Evolutionary conservation across 1,284 basidiomycete species (phyloP), one percentile per base, ranked within the genome.

Genomic region (Sphaerobolus stellatus): DNA sequence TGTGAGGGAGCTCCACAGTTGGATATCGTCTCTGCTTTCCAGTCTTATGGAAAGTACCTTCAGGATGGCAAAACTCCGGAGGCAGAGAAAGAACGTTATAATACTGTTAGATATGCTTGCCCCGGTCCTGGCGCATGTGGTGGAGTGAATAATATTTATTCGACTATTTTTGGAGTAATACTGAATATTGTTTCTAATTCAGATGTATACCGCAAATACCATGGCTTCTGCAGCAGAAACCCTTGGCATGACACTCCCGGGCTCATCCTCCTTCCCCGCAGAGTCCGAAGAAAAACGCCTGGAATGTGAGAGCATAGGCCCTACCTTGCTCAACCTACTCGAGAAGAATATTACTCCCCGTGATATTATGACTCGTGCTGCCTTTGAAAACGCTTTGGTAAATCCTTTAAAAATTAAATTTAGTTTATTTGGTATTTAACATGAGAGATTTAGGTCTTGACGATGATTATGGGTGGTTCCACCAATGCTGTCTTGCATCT

Each of bases 141-240:
- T 68, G 95, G 94, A 61, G 91, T 92, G 71, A 71, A 87, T 81
- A n/a, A n/a, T n/a, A n/a, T 59, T 68, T 45, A 63, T 61, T 52
- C 56, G 67, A 50, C 64, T 71, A 20, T 67, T 63, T 25, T 58
- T 66, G 5, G 68, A 67, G 4, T 69, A 68, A 1, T 68, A 30
- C 24, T 7, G 20, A 45, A 52, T 58, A 40, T 59, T 61, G 11
- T 13, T 11, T 33, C 3, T 18, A 3, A 24, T 33, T 13, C 61
- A 91, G 89, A 92, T 92, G 89, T 97, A 96, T 73, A 98, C 94
- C 16, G 94, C 94, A 24, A 98, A 97, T 72, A 97, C 95, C 1
- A 95, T 98, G 88, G 91, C 94, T 6, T 94, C 92, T 58, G 90
- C 92, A 14, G 81, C 92, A 45, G 94, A 98, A 71, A 92, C 89